Evolutionary conservation across 495 filamentous ascomycete genomes (phyloP), one percentile per base, ranked within the genome.

Genomic region (Chaetomium cochliodes): DNA sequence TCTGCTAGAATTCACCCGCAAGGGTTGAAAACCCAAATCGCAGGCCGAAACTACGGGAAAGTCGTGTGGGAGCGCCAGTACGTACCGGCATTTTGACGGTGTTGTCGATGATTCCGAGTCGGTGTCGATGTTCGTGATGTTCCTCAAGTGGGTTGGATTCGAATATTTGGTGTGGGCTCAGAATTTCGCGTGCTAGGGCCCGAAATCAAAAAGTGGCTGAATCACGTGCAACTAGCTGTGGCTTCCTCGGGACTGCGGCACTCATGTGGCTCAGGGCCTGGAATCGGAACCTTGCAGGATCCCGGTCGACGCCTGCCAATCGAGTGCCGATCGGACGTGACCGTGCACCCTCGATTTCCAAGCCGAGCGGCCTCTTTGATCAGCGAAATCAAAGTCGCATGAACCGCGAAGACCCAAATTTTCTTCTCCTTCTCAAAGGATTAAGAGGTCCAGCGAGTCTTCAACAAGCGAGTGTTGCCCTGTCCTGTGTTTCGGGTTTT

Each of bases 11-110:
- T 56, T 58, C 30, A 12, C 58, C 47, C 41, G 42, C 33, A 60
- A 57, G 51, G 22, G 20, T 49, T 64, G 51, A 16, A 53, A 49
- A 50, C 51, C 46, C 33, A 52, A 49, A 55, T 50, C 41, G 51
- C 23, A 61, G 58, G 41, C 49, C 42, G 26, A 9, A 62, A 46
- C 23, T 37, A 57, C 15, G 15, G 33, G 55, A 16, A 60, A 46
- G 4, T 60, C 28, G 18, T 28, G 58, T 55, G 53, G 47, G 33
- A 58, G 47, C 59, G 53, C 39, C 57, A 55, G 4, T 77, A 84
- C 88, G 75, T 86, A 92, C 89, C 88, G 89, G 89, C 89, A 92
- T 92, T 84, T 88, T 91, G 87, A 87, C 84, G 80, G 79, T 78
- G 72, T 86, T 72, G 73, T 70, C 77, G 74, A 68, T 70, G 70